A percentile compares a stretch with the other conserved stretches of the same genome.
phyloP scores from a whole-genome alignment of 305 asterid species.

The Solanum hybrid region DNA sequence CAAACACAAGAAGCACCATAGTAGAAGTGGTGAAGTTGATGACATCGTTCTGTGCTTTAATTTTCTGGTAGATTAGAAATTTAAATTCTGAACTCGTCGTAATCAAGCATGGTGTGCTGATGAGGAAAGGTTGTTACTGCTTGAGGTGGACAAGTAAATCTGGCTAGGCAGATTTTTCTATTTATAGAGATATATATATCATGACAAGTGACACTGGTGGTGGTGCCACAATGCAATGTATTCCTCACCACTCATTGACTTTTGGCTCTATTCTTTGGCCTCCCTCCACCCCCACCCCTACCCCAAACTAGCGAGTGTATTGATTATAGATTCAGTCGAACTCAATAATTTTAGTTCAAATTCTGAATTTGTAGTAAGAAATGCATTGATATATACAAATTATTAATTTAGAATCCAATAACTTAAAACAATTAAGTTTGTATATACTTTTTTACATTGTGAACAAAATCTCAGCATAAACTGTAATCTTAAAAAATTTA shows the following conservation, averaged over 20 bases:
- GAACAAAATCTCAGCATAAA: not conserved
- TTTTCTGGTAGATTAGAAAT: not conserved
- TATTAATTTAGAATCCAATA: no score
- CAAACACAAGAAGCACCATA: not conserved
- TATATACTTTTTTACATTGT: not conserved
- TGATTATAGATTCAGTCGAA: no score
- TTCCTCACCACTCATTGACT: not conserved
- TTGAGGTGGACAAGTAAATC: slow-evolving; percentile 1
- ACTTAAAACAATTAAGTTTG: no score
- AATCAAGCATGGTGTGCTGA: not conserved
- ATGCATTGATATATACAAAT: not conserved
- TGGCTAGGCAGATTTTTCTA: not conserved
- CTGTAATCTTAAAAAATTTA: not conserved
- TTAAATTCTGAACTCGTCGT: not conserved
- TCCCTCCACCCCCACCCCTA: not conserved
- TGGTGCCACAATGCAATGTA: not conserved
- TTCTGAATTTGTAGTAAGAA: not conserved
- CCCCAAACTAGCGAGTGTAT: not conserved
- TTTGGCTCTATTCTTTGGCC: not conserved
- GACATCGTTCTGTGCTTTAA: not conserved
- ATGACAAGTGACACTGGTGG: not conserved
- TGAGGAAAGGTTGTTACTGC: slow-evolving; percentile 1
- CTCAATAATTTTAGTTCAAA: no score
- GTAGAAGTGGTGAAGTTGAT: not conserved
- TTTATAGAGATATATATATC: not conserved